phyloP scores from a whole-genome alignment of 176 grass and related monocot genomes.

The Cenchrus americanus region DNA sequence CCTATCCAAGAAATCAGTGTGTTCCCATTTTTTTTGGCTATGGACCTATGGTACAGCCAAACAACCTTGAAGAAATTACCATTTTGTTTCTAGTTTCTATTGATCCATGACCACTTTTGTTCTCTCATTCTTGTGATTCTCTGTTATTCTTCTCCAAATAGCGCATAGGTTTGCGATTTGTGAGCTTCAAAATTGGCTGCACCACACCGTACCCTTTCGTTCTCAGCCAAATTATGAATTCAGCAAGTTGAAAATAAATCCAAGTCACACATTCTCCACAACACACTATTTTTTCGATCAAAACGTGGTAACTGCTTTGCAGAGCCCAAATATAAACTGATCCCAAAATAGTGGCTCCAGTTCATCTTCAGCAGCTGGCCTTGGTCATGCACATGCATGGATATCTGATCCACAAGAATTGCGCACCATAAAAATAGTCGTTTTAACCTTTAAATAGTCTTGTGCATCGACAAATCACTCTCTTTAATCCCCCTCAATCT shows the following conservation, averaged over 20 bases:
- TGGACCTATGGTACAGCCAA: background rate
- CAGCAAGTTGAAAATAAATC: background rate
- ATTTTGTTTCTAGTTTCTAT: background rate
- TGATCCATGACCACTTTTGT: background rate
- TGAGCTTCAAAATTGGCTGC: background rate
- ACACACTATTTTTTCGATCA: background rate
- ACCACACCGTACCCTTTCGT: background rate
- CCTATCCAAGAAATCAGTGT: background rate
- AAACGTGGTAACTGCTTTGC: background rate
- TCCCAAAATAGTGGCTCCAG: slow-evolving; percentile 37
- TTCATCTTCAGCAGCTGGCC: slow-evolving; percentile 3
- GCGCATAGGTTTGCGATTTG: background rate
- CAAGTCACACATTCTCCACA: background rate
- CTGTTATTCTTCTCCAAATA: background rate
- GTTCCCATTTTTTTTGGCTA: background rate
- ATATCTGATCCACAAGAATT: slow-evolving; percentile 31
- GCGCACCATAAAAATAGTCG: slow-evolving; percentile 45
- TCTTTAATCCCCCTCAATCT: slow-evolving; percentile 28
- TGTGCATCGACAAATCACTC: slow-evolving; percentile 12
- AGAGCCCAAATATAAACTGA: slow-evolving; percentile 24
- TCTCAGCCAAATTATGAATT: background rate
- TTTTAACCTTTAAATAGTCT: slow-evolving; percentile 42
- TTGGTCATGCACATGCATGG: slow-evolving; percentile 14
- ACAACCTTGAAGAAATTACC: background rate
- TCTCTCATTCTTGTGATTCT: background rate